Evolutionary conservation across 768 basidiomycete genomes (phyloP).

Genomic region (Obba rivulosa): DNA sequence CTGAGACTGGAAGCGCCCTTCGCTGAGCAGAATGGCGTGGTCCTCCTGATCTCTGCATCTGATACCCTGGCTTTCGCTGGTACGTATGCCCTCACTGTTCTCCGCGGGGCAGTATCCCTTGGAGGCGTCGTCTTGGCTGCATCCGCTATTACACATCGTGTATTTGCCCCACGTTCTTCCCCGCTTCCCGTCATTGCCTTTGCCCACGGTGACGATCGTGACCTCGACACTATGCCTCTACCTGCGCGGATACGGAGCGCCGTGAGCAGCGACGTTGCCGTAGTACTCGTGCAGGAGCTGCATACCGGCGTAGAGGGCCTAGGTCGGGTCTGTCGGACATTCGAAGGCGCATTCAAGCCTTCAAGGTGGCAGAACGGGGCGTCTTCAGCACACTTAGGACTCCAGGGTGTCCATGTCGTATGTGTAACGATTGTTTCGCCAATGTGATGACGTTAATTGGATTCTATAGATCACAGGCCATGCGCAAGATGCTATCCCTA

Average conservation of each 20-base stretch:
- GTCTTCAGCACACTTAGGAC: slow-evolving; percentile 33
- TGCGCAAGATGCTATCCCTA: slow-evolving; percentile 29
- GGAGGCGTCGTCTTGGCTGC: slow-evolving; percentile 47
- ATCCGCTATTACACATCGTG: slow-evolving; percentile 36
- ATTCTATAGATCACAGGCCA: slow-evolving; percentile 23
- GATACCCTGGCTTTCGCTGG: slow-evolving; percentile 70
- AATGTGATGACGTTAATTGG: slow-evolving; percentile 8
- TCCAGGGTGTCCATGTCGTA: slow-evolving; percentile 48
- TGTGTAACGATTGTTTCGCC: slow-evolving; percentile 11
- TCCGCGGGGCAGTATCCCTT: slow-evolving; percentile 56
- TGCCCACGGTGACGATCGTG: no score
- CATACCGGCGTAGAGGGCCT: slow-evolving; percentile 62
- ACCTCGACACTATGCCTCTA: no score
- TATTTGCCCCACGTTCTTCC: slow-evolving; percentile 79
- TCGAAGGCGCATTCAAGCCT: slow-evolving; percentile 58
- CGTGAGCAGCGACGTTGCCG: slow-evolving; percentile 21
- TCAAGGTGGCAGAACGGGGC: slow-evolving; percentile 37
- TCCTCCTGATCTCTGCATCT: slow-evolving; percentile 39
- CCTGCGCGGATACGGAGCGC: slow-evolving; percentile 10
- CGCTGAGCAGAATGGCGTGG: not conserved
- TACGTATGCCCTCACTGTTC: slow-evolving; percentile 50
- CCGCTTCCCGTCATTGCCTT: slow-evolving; percentile 55
- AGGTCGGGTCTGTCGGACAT: slow-evolving; percentile 53
- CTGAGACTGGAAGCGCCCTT: slow-evolving; percentile 19
- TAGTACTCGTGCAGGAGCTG: slow-evolving; percentile 55